Evolutionary conservation across 2,329 filamentous ascomycete genomes (phyloP).

Genomic region (Fusarium sp.): DNA sequence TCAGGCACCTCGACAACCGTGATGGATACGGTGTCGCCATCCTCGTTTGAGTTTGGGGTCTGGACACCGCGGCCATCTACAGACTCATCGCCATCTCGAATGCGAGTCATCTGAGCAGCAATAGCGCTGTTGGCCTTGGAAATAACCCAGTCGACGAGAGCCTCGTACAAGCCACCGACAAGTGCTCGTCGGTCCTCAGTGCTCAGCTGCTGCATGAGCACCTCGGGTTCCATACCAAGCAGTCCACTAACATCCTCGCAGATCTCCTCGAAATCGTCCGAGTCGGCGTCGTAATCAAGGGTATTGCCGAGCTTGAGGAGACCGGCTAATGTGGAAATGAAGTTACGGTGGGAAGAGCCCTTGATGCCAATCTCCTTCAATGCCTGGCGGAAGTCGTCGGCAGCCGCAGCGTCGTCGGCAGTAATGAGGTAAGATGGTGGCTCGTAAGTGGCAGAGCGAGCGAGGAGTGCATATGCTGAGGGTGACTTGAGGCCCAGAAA

Average conservation of each 20-base stretch:
- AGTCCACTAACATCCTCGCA: conserved; percentile 92
- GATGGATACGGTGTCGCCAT: conserved; percentile 88
- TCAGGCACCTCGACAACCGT: conserved; percentile 89
- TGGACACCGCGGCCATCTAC: conserved; percentile 71
- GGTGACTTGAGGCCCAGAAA: conserved; percentile 84
- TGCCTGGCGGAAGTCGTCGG: conserved; percentile 90
- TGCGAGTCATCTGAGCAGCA: conserved; percentile 76
- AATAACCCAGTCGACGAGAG: conserved; percentile 95
- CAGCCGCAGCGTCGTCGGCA: conserved; percentile 90
- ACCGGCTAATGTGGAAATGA: conserved; percentile 88
- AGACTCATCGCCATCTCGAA: conserved; percentile 75
- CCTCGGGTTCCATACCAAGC: conserved; percentile 87
- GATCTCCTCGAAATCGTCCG: conserved; percentile 84
- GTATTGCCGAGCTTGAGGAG: conserved; percentile 93
- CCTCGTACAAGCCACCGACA: conserved; percentile 90
- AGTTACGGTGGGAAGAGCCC: conserved; percentile 81
- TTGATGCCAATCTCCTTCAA: conserved; percentile 95
- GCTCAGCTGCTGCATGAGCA: conserved; percentile 81
- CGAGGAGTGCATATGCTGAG: conserved; percentile 81
- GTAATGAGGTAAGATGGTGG: conserved; percentile 91
- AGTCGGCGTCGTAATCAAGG: conserved; percentile 84
- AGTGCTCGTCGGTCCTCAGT: conserved; percentile 87
- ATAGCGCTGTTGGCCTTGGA: conserved; percentile 90
- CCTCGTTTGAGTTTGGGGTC: conserved; percentile 77
- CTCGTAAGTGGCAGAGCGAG: conserved; percentile 85